Conservation (phyloP, 177 flowering plant genomes). For the Vitis hybrid region DNA sequence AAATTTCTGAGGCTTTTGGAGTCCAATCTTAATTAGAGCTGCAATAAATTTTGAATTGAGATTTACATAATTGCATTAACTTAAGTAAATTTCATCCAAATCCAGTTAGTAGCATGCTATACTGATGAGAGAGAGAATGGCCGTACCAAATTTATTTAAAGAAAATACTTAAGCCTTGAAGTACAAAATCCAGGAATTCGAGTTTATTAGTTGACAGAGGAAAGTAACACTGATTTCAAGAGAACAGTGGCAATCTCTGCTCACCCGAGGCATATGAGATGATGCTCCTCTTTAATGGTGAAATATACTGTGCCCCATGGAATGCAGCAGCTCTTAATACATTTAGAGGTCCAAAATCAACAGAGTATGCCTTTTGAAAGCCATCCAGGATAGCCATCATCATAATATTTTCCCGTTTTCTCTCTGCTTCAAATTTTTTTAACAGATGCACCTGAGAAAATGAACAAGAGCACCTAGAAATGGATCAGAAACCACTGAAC, state of each 20-base stretch:
- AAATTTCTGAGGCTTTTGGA: no score
- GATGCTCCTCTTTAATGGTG: constrained; percentile 74
- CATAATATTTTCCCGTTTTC: constrained; percentile 65
- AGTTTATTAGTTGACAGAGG: no score
- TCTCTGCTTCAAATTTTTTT: constrained; percentile 74
- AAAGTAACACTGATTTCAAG: constrained; percentile 18
- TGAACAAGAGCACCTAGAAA: background rate
- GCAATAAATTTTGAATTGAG: no score
- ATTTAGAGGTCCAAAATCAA: constrained; percentile 85
- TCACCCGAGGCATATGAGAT: constrained; percentile 88
- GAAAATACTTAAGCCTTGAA: no score
- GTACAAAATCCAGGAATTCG: no score
- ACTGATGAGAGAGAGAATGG: no score
- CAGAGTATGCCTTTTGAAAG: constrained; percentile 86
- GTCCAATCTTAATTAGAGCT: no score
- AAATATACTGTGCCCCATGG: constrained; percentile 63
- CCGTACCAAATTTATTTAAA: no score
- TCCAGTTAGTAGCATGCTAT: no score
- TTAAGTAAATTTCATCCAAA: no score
- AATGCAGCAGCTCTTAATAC: constrained; percentile 79
- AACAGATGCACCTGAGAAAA: constrained; percentile 46
- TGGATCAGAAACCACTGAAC: background rate
- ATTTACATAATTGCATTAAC: no score
- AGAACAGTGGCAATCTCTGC: constrained; percentile 60
- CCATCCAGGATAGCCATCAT: constrained; percentile 93